A percentile compares a stretch with the other conserved stretches of the same genome.
These are phyloP conservation scores for Sanghuangporus baumii DNA, from an alignment of 1,284 basidiomycete genomes.

Conservation along the genomic window DNA sequence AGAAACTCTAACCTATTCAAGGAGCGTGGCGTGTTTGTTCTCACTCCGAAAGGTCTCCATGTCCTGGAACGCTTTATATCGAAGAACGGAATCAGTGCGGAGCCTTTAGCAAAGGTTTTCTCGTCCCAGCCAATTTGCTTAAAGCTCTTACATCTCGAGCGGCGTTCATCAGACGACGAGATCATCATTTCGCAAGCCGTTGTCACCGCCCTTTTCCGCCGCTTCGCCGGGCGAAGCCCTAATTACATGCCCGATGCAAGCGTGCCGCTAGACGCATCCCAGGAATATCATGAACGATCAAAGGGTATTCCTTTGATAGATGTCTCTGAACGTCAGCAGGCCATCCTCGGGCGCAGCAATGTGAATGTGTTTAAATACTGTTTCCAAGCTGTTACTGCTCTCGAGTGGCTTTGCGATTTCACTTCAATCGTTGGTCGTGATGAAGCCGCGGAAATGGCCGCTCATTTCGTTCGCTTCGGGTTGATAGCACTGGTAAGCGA, in stretches of 20 bases:
- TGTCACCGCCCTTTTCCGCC: slow-evolving; percentile 91
- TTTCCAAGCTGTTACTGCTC: slow-evolving; percentile 80
- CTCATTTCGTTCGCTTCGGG: slow-evolving; percentile 95
- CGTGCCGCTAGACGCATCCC: slow-evolving; percentile 57
- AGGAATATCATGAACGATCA: slow-evolving; percentile 73
- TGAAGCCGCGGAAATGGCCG: slow-evolving; percentile 95
- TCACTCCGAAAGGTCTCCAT: slow-evolving; percentile 97
- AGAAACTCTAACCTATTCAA: slow-evolving; percentile 87
- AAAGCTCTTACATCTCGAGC: slow-evolving; percentile 95
- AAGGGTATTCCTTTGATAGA: slow-evolving; percentile 73
- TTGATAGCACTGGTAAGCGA: slow-evolving; percentile 84
- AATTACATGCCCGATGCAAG: slow-evolving; percentile 60
- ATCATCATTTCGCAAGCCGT: slow-evolving; percentile 93
- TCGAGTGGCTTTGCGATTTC: slow-evolving; percentile 98
- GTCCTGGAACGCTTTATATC: slow-evolving; percentile 98
- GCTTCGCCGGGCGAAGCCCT: slow-evolving; percentile 84
- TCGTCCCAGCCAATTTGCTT: slow-evolving; percentile 94
- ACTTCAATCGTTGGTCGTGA: slow-evolving; percentile 95
- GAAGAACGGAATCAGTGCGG: slow-evolving; percentile 96
- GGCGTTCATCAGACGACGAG: slow-evolving; percentile 91
- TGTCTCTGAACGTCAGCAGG: slow-evolving; percentile 55
- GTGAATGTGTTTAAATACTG: slow-evolving; percentile 62
- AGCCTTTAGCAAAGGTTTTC: slow-evolving; percentile 89
- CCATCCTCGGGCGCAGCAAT: slow-evolving; percentile 43
- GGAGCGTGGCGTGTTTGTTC: slow-evolving; percentile 92